Percentiles rank a stretch among this genome's conserved stretches.
Conservation (phyloP, 805 yeast species). For the Ogataea naganishii region DNA sequence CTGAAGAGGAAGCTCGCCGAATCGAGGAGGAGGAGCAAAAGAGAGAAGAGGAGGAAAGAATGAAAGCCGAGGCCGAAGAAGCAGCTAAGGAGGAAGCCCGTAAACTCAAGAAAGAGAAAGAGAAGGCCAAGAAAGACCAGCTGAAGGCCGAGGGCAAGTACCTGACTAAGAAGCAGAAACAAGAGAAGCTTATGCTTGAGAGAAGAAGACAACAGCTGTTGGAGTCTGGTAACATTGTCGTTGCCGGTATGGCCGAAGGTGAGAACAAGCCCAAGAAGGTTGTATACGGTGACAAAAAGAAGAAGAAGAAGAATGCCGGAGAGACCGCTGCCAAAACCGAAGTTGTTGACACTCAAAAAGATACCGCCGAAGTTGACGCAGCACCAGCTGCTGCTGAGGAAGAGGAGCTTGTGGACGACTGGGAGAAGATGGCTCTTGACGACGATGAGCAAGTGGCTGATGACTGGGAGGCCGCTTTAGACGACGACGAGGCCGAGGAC, state of each 20-base stretch:
- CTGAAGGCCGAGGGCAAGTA: conserved; percentile 94
- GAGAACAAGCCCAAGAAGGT: conserved; percentile 51
- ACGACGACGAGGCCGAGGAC: conserved; percentile 24
- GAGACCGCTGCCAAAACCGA: conserved; percentile 24
- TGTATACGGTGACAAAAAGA: conserved; percentile 67
- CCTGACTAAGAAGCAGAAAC: conserved; percentile 90
- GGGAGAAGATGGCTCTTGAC: conserved; percentile 7
- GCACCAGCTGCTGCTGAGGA: conserved; percentile 16
- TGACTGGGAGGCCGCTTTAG: conserved; percentile 38
- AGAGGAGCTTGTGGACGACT: conserved; percentile 10
- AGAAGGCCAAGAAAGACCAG: conserved; percentile 78
- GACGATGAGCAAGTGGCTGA: conserved; percentile 51
- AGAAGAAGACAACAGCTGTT: conserved; percentile 83
- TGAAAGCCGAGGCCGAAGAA: conserved; percentile 49
- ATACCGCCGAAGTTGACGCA: conserved; percentile 20
- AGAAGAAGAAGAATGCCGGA: conserved; percentile 24
- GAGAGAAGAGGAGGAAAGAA: conserved; percentile 42
- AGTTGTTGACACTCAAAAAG: conserved; percentile 18
- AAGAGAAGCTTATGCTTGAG: conserved; percentile 78
- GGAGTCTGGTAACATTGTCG: conserved; percentile 60
- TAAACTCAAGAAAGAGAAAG: conserved; percentile 74
- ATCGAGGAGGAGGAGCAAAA: conserved; percentile 61
- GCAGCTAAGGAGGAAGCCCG: conserved; percentile 52
- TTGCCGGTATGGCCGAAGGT: conserved; percentile 52
- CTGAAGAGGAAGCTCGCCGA: conserved; percentile 74